These are phyloP conservation scores for Colletotrichum liriopes DNA, from an alignment of 2,329 filamentous ascomycete genomes.

Conservation along the genomic window DNA sequence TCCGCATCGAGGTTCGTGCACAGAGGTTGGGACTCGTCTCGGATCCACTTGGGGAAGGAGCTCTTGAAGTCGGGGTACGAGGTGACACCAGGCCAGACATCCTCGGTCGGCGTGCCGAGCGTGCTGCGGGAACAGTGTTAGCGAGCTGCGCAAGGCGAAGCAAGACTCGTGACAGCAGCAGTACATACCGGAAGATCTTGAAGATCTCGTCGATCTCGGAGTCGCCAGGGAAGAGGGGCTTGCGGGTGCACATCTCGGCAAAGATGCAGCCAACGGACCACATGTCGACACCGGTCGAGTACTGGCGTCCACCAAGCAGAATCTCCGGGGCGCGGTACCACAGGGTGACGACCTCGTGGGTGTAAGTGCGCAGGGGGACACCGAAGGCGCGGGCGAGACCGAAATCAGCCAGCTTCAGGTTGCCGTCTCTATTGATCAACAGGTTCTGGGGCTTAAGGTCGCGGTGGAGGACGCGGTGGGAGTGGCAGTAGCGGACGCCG, in stretches of 20 bases:
- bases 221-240: constrained; percentile 92
- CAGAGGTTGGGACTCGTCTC: constrained; percentile 76
- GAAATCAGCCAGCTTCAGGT: constrained; percentile 92
- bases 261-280: constrained; percentile 97
- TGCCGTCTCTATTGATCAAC: constrained; percentile 87
- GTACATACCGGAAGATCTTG: constrained; percentile 86
- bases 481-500: constrained; percentile 90
- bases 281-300: constrained; percentile 96
- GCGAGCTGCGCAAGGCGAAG: constrained; percentile 26
- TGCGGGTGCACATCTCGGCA: constrained; percentile 95
- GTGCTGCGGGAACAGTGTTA: constrained; percentile 63
- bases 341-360: constrained; percentile 93
- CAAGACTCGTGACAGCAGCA: neutral
- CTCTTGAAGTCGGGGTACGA: constrained; percentile 95
- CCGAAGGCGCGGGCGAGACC: constrained; percentile 91
- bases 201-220: constrained; percentile 93
- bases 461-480: constrained; percentile 88
- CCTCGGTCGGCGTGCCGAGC: constrained; percentile 87
- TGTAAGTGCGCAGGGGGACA: constrained; percentile 91
- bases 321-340: constrained; percentile 96
- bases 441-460: constrained; percentile 94
- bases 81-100: constrained; percentile 91
- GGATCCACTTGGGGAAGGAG: constrained; percentile 92
- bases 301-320: constrained; percentile 89
- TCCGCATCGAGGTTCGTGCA: constrained; percentile 81